These are phyloP conservation scores for Euptelea pleiosperma DNA, from an alignment of 164 flowering plant genomes.

Conservation along the genomic window DNA sequence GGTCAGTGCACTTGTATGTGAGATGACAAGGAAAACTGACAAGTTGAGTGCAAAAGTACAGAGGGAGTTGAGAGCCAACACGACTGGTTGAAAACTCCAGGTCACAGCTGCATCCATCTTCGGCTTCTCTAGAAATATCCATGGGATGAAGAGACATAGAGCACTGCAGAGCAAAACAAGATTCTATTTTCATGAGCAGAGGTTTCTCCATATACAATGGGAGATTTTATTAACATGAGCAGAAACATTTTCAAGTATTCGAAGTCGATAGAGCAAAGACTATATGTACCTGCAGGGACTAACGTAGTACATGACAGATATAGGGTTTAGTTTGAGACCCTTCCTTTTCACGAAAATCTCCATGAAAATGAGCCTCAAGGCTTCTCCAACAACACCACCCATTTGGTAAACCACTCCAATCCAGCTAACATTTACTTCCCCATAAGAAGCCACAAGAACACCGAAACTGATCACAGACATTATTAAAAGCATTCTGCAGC, in stretches of 20 bases:
- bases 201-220: background rate
- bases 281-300: slow-evolving; percentile 91
- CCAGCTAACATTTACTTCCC: slow-evolving; percentile 91
- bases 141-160: slow-evolving; percentile 84
- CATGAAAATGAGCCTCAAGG: slow-evolving; percentile 95
- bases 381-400: slow-evolving; percentile 99
- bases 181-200: background rate
- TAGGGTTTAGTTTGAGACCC: slow-evolving; percentile 83
- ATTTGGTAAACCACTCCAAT: slow-evolving; percentile 97
- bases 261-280: background rate
- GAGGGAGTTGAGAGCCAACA: slow-evolving; percentile 73
- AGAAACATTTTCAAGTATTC: slow-evolving; percentile 2
- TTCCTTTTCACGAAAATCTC: slow-evolving; percentile 92
- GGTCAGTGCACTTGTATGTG: slow-evolving; percentile 96
- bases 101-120: slow-evolving; percentile 76
- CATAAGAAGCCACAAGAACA: slow-evolving; percentile 96
- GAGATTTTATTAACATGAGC: background rate
- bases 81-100: slow-evolving; percentile 75
- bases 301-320: slow-evolving; percentile 93
- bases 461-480: slow-evolving; percentile 97
- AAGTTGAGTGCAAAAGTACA: slow-evolving; percentile 97
- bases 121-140: slow-evolving; percentile 92
- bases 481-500: slow-evolving; percentile 88
- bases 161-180: slow-evolving; percentile 58
- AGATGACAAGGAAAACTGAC: slow-evolving; percentile 95